Base-by-base conservation (phyloP, 2,329 filamentous ascomycete genomes). In the Westerdykella aurantiaca region DNA sequence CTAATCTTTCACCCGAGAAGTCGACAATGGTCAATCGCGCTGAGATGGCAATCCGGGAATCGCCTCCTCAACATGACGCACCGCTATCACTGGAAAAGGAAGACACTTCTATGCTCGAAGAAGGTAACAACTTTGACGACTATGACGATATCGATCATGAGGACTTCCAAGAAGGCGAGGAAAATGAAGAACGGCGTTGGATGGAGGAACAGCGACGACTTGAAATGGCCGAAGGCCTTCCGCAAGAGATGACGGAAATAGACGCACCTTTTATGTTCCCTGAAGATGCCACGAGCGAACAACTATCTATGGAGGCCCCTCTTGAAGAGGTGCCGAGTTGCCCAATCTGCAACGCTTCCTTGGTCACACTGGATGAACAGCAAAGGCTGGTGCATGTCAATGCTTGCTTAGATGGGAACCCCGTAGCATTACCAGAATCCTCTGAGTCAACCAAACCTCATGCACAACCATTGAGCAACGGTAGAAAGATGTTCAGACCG, bases 331-430 rank as follows among this genome's bases (percentile, higher is more conserved):
- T 39, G 5, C 57, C 70, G 2, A 61, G 67, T 18, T 97, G 90
- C 63, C 91, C 91, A 1, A 82, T 97, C 22, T 97, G 93, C 64
- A 79, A 78, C 54, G 72, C 73, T 1, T 80, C 69, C 50, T 72
- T 96, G 29, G 69, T 64, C 13, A 82, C 81, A 0, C 64, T 68
- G 16, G 43, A 61, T 69, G 47, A 80, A 45, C 63, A 89, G 61
- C 80, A 91, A 55, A 85, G 83, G 9, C 86, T 85, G 6, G 70
- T 84, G 2, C 93, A 98, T 65, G 93, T 98, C 52, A 98, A 98
- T 63, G 81, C 83, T 9, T 98, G 93, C 67, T 74, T 98, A 2
- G 93, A 98, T 62, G 88, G 88, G 1, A 85, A 85, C 37, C 79
- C 85, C 5, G 77, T 81, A 37, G 77, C 83, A 2, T 57, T 85